Evolutionary conservation across 1,139 yeast genomes (phyloP).

Genomic region (Scheffersomyces parashehatae): DNA sequence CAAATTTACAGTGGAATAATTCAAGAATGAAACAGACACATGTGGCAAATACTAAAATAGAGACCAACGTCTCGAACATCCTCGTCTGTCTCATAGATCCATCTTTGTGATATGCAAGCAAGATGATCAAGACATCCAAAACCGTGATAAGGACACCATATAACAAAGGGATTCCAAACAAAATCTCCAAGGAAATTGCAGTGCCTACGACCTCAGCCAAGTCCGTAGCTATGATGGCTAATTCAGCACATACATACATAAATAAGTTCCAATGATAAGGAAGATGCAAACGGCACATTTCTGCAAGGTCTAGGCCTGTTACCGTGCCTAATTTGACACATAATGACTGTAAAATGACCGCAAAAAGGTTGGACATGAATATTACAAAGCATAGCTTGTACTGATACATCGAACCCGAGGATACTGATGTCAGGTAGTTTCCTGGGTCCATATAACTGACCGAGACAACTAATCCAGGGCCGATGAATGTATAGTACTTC

Average conservation of each 20-base stretch:
- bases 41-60: conserved; percentile 61
- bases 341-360: conserved; percentile 67
- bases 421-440: conserved; percentile 76
- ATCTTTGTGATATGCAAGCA: conserved; percentile 70
- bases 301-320: conserved; percentile 87
- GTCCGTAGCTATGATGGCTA: conserved; percentile 91
- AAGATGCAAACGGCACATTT: conserved; percentile 67
- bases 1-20: conserved; percentile 52
- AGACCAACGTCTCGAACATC: conserved; percentile 65
- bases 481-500: conserved; percentile 64
- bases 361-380: conserved; percentile 66
- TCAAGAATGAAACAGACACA: conserved; percentile 67
- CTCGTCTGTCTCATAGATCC: conserved; percentile 68
- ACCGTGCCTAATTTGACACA: conserved; percentile 79
- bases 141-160: conserved; percentile 70
- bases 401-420: conserved; percentile 73
- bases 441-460: conserved; percentile 86
- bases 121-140: conserved; percentile 67
- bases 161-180: conserved; percentile 66
- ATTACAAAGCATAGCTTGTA: conserved; percentile 65
- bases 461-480: conserved; percentile 77
- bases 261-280: conserved; percentile 59
- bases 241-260: conserved; percentile 74
- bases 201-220: conserved; percentile 89
- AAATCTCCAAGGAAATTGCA: conserved; percentile 69